Evolutionary conservation across 2,329 filamentous ascomycete genomes (phyloP), one percentile per base, ranked within the genome.

Genomic region (Ophiostoma novo-ulmi): DNA sequence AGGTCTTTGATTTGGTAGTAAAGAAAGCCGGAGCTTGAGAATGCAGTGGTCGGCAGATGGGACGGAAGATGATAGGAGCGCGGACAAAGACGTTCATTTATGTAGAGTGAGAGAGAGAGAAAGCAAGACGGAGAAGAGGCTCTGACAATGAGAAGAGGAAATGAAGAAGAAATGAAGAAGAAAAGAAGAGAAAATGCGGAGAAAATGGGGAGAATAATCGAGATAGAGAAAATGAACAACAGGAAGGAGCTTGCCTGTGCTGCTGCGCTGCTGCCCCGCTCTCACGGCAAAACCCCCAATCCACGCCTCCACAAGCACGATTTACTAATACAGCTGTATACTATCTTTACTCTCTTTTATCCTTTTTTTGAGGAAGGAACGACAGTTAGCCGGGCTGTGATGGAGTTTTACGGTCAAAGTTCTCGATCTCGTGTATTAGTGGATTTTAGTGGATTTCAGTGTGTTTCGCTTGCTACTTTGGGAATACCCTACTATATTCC

Each of bases 1-100:
- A 11, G 10, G 36, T 20, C 11, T 20, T 65, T 20, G 17, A 3
- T 26, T 10, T 6, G 13, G 65, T 17, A 81, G 35, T 38, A 8
- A 22, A 31, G 35, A 65, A 65, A 22, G 63, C 58, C 26, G 58
- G 26, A 31, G 26, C 58, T 31, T 22, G 36, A 11, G 55, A 14
- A 2, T 36, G 58, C 10, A 39, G 35, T 17, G 63, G 17, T 22
- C 63, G 63, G 10, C 1, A 22, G 35, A 65, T 39, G 20, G 63
- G 7, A 26, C 63, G 63, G 63, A 39, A 22, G 35, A 64, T 20
- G 31, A 58, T 58, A 13, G 55, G 55, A 35, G 63, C 63, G 20
- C 35, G 35, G 63, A 10, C 35, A 39, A 65, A 41, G 63, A 22
- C 36, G 63, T 65, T 65, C 63, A 65, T 65, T 58, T 58, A 26